Evolutionary conservation across 164 flowering plant genomes (phyloP).

Genomic region (Saururus chinensis): DNA sequence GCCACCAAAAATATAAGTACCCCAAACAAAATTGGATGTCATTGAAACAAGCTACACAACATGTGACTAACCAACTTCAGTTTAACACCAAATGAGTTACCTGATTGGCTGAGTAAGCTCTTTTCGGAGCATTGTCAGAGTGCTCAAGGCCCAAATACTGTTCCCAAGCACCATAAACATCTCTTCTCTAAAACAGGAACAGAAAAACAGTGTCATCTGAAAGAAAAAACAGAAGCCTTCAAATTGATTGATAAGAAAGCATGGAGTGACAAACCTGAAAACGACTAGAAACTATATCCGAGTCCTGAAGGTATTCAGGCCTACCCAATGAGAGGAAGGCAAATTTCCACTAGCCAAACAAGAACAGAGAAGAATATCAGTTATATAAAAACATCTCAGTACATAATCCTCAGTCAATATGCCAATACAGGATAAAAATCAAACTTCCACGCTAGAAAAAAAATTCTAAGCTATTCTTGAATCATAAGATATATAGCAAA

Average conservation of each 20-base stretch:
- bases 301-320: slow-evolving; percentile 78
- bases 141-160: slow-evolving; percentile 96
- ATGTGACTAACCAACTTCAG: background rate
- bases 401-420: background rate
- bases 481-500: background rate
- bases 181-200: slow-evolving; percentile 53
- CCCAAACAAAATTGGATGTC: too few species aligned
- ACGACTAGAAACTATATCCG: slow-evolving; percentile 67
- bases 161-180: slow-evolving; percentile 98
- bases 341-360: slow-evolving; percentile 71
- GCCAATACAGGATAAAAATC: background rate
- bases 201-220: too few species aligned
- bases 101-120: slow-evolving; percentile 80
- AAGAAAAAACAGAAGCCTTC: background rate
- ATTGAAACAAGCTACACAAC: background rate
- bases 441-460: background rate
- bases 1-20: too few species aligned
- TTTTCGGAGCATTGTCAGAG: slow-evolving; percentile 80
- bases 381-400: background rate
- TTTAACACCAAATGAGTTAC: slow-evolving; percentile 17
- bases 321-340: slow-evolving; percentile 81
- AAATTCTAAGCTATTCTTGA: background rate
- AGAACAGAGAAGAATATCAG: too few species aligned
- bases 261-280: slow-evolving; percentile 50
- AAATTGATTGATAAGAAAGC: background rate